Base-by-base conservation (phyloP, 2,329 filamentous ascomycete species). In the Fusarium kyushuense region DNA sequence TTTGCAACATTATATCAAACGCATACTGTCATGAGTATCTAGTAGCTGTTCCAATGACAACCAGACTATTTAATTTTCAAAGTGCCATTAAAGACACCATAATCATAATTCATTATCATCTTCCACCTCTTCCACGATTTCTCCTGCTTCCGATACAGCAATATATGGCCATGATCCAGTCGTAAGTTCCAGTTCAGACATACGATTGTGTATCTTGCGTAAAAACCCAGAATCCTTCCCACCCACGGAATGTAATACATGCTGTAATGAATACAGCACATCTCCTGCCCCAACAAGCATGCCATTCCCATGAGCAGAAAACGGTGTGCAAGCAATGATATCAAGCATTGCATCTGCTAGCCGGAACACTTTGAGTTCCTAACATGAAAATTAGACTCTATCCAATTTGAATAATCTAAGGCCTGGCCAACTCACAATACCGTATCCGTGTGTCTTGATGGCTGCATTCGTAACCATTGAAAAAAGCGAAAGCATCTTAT, bases 341-440 rank as follows among this genome's bases (percentile, higher is more conserved):
- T 75, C 73, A 30, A 75, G 19, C 47, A 75, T 56, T 6, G 67
- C 35, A 45, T 75, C 73, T 6, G 73, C 73, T 33, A 73, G 32
- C 11, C 70, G 45, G 29, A 70, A 75, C 5, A 75, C 72, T 45
- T 75, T 74, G 7, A 75, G 72, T 14, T 74, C 72, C 72, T 74
- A 21, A 21, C 9, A 27, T 30, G 12, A n/a, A 40, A 51, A n/a
- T 69, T 21, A 69, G 45, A 17, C 4, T 29, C 5, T 2, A 2
- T 6, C 5, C 21, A 4, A 10, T 12, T 7, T 14, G 21, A 9
- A 16, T 5, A n/a, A 21, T 13, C 35, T 8, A 4, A 43, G 4
- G 17, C 6, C 11, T 21, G n/a, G n/a, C 7, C 6, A 54, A 55
- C 72, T 58, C 45, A 74, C 72, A 45, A 75, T 69, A n/a, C 72